A percentile compares a stretch with the other conserved stretches of the same genome.
phyloP scores from a whole-genome alignment of 495 filamentous ascomycete species.

The Zalerion maritima region DNA sequence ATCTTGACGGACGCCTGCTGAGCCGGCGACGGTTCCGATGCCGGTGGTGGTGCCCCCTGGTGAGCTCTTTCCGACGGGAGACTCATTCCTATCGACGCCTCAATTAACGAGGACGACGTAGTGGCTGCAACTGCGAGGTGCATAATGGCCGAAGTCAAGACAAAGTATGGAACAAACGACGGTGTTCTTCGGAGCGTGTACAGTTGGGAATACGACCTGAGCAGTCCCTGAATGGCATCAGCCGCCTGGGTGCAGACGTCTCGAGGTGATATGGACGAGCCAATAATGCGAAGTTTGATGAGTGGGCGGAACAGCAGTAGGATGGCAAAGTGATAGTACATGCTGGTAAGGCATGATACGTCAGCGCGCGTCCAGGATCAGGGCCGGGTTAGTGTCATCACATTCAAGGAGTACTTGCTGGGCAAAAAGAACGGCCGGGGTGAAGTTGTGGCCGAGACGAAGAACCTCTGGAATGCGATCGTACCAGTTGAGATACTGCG shows the following conservation, averaged over 20 bases:
- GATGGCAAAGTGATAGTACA: slow-evolving; percentile 51
- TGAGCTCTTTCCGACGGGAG: neutral
- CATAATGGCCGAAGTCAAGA: slow-evolving; percentile 42
- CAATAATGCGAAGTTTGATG: slow-evolving; percentile 43
- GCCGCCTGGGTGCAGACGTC: slow-evolving; percentile 48
- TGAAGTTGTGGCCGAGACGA: slow-evolving; percentile 40
- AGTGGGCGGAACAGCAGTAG: slow-evolving; percentile 51
- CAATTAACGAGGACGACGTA: too few relatives aligned
- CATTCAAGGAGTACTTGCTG: slow-evolving; percentile 35
- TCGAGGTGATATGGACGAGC: slow-evolving; percentile 42
- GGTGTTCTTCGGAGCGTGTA: slow-evolving; percentile 44
- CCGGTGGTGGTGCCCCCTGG: too few relatives aligned
- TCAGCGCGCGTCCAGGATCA: slow-evolving; percentile 4
- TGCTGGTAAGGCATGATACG: slow-evolving; percentile 23
- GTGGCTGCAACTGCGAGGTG: slow-evolving; percentile 37
- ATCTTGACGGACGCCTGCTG: slow-evolving; percentile 13
- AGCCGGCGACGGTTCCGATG: slow-evolving; percentile 15
- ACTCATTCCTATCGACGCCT: slow-evolving; percentile 5
- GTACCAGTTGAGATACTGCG: slow-evolving; percentile 48
- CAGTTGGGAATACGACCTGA: slow-evolving; percentile 41
- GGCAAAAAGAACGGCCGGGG: slow-evolving; percentile 44
- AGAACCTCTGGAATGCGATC: slow-evolving; percentile 43
- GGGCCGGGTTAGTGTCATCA: neutral
- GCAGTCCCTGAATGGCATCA: slow-evolving; percentile 42
- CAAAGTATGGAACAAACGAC: slow-evolving; percentile 44